Evolutionary conservation across 768 basidiomycete species (phyloP), one percentile per base, ranked within the genome.

Genomic region (Sporobolomyces pararoseus): DNA sequence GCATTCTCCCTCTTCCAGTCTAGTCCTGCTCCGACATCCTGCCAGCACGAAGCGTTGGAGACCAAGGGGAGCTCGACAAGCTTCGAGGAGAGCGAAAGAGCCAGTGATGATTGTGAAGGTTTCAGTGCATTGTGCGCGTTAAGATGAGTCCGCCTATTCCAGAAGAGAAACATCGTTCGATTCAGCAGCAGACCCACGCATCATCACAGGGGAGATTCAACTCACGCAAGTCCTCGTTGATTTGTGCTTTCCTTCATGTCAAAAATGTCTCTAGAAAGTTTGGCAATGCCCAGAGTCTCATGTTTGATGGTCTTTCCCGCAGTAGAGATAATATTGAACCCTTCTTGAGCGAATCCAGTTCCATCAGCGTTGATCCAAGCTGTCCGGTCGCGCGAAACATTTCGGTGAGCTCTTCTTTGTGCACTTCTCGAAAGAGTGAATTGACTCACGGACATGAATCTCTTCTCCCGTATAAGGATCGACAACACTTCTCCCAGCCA

Each of bases 301-400:
- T 72, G 71, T 21, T 63, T 68, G 46, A 54, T 34, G 3, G 7
- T 5, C 23, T 39, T 32, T 3, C 49, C 35, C 21, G 52, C 32
- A 4, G 61, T 39, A 21, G 19, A 39, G 9, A n/a, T 3, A 6
- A 50, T 9, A 3, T 6, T 1, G 58, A 76, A 78, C 17, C 65
- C 67, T 12, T 55, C 49, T 31, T 78, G 76, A 1, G 75, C 75
- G 53, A 71, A 76, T 25, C 77, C 76, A 0, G 44, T 61, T 0
- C 64, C 66, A 1, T 57, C 65, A 4, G 29, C 3, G 10, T 61
- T 70, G 37, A 75, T 25, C 75, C 75, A 78, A 9, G 69, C 63
- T 49, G 66, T 27, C 0, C 39, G 31, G 39, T 9, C 39, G 39
- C 9, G 39, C 9, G 46, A 47, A 23, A 47, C 46, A 23, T 6